phyloP scores from a whole-genome alignment of 306 rosid genomes.

The Lathyrus sativus region DNA sequence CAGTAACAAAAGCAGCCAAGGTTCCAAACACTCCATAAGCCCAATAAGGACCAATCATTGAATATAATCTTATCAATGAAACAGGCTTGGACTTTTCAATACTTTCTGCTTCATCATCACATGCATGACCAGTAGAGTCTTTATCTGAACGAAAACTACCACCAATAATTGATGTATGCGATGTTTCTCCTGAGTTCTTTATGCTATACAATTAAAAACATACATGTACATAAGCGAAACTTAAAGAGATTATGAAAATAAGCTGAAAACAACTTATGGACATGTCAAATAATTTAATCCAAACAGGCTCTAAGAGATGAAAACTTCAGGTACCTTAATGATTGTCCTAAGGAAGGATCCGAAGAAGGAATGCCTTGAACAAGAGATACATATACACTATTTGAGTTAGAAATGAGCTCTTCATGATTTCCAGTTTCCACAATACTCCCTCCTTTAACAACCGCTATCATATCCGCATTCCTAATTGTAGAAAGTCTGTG shows the following conservation, averaged over 20 bases:
- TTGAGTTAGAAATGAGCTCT: slow-evolving; percentile 67
- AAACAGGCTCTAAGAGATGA: background rate
- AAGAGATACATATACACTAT: slow-evolving; percentile 69
- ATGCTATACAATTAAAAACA: slow-evolving; percentile 40
- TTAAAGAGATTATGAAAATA: background rate
- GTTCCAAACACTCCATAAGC: slow-evolving; percentile 70
- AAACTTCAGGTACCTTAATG: slow-evolving; percentile 57
- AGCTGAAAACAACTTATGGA: background rate
- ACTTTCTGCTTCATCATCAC: slow-evolving; percentile 53
- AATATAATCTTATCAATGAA: slow-evolving; percentile 59
- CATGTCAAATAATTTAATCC: background rate
- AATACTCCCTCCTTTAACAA: slow-evolving; percentile 68
- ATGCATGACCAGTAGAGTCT: slow-evolving; percentile 54
- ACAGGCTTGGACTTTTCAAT: slow-evolving; percentile 45
- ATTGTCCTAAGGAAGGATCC: slow-evolving; percentile 48
- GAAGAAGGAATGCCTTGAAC: slow-evolving; percentile 53
- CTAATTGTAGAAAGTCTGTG: slow-evolving; percentile 88
- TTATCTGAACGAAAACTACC: slow-evolving; percentile 83
- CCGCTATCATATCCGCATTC: slow-evolving; percentile 75
- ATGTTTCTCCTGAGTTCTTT: slow-evolving; percentile 59
- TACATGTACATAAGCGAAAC: background rate
- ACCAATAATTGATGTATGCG: slow-evolving; percentile 68
- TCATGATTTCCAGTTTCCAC: slow-evolving; percentile 90
- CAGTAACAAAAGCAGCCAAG: slow-evolving; percentile 72
- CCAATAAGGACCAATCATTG: slow-evolving; percentile 92